phyloP scores from a whole-genome alignment of 129 eudicot genomes.

The Tagetes patula region DNA sequence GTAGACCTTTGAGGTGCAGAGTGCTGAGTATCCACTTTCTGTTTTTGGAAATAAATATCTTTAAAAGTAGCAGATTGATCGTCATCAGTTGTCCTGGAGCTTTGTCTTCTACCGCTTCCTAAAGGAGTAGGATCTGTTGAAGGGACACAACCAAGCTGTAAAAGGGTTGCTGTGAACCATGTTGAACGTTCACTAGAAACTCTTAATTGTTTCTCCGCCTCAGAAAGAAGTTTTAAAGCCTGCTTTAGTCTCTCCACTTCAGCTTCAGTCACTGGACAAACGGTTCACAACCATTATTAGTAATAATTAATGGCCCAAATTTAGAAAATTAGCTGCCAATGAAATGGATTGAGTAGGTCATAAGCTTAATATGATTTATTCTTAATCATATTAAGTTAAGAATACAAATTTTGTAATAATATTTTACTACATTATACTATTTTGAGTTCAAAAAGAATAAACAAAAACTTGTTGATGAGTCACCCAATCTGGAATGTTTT shows the following conservation, averaged over 20 bases:
- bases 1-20: constrained; percentile 46
- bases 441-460: no score
- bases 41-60: constrained; percentile 48
- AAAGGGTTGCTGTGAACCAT: constrained; percentile 95
- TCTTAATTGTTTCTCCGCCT: constrained; percentile 89
- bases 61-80: constrained; percentile 60
- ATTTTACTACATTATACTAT: background rate
- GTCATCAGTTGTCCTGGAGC: constrained; percentile 72
- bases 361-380: background rate
- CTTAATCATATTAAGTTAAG: background rate
- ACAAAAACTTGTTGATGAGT: background rate
- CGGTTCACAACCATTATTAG: background rate
- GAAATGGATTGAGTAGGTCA: background rate
- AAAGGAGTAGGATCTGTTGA: constrained; percentile 72
- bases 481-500: background rate
- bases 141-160: constrained; percentile 79
- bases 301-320: constrained; percentile 6
- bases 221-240: constrained; percentile 86
- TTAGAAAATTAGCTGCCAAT: background rate
- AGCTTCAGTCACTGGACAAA: constrained; percentile 62
- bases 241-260: constrained; percentile 79
- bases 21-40: constrained; percentile 42
- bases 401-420: background rate
- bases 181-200: constrained; percentile 86
- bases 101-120: constrained; percentile 74